These are phyloP conservation scores for Candida verbasci DNA, from an alignment of 805 yeast genomes.

Conservation along the genomic window DNA sequence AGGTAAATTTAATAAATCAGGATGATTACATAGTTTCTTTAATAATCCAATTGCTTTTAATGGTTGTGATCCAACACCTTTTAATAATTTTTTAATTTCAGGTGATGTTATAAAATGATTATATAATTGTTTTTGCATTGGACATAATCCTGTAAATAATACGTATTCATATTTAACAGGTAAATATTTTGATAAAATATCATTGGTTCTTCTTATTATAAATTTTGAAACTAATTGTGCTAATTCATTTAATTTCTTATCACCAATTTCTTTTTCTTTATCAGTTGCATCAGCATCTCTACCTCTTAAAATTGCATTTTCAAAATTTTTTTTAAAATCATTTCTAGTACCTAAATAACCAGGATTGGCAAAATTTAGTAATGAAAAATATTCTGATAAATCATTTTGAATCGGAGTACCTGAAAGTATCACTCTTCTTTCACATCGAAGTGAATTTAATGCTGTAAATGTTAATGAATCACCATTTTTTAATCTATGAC, in stretches of 20 bases:
- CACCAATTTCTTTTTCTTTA: conserved; percentile 66
- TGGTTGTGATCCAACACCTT: conserved; percentile 74
- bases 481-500: conserved; percentile 94
- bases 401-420: conserved; percentile 97
- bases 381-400: conserved; percentile 93
- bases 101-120: conserved; percentile 74
- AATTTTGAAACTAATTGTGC: conserved; percentile 78
- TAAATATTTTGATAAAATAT: conserved; percentile 84
- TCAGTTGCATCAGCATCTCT: conserved; percentile 90
- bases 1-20: conserved; percentile 73
- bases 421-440: conserved; percentile 80
- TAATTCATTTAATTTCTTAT: conserved; percentile 61
- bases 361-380: conserved; percentile 92
- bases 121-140: conserved; percentile 70
- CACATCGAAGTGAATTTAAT: conserved; percentile 75
- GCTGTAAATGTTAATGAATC: conserved; percentile 85
- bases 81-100: conserved; percentile 62
- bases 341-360: conserved; percentile 80
- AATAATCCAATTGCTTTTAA: conserved; percentile 83
- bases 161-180: conserved; percentile 97
- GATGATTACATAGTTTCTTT: conserved; percentile 92
- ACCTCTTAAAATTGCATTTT: conserved; percentile 72
- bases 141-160: conserved; percentile 80
- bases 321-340: conserved; percentile 84
- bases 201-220: conserved; percentile 93